phyloP scores from a whole-genome alignment of 2,329 filamentous ascomycete genomes.

The Penicillium glabrum region DNA sequence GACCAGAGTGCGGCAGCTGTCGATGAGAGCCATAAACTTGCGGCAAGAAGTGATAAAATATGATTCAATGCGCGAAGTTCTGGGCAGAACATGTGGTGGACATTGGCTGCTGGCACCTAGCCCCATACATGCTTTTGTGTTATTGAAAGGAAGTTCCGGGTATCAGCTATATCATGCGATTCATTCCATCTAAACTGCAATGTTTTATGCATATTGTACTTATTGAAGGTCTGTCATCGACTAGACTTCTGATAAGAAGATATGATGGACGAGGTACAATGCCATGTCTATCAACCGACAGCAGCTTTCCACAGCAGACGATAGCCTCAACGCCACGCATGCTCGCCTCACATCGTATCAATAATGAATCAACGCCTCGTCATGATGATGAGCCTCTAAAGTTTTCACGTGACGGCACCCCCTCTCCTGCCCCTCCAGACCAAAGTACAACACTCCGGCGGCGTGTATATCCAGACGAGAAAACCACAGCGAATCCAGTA shows the following conservation, averaged over 20 bases:
- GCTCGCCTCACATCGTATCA: constrained; percentile 7
- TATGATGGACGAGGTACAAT: not conserved
- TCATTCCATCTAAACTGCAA: not conserved
- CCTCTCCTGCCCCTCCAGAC: constrained; percentile 1
- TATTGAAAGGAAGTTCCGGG: not conserved
- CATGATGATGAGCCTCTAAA: constrained; percentile 8
- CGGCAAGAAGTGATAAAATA: not conserved
- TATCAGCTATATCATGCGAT: not conserved
- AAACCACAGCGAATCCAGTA: constrained; percentile 10
- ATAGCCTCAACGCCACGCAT: constrained; percentile 8
- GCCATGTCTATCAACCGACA: not conserved
- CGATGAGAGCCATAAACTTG: constrained; percentile 20
- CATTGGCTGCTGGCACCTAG: not conserved
- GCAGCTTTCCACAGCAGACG: not conserved
- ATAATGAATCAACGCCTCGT: constrained; percentile 9
- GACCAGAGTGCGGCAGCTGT: constrained; percentile 50
- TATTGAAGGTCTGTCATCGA: not conserved
- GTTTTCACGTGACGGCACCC: constrained; percentile 21
- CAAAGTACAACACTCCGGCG: not conserved
- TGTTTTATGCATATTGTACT: not conserved
- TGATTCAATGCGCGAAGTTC: not conserved
- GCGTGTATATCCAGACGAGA: not conserved
- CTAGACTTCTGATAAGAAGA: not conserved
- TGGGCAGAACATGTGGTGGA: not conserved
- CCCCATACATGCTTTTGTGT: not conserved